These are phyloP conservation scores for Melaleuca quinquenervia DNA, from an alignment of 345 rosid species.

Conservation along the genomic window DNA sequence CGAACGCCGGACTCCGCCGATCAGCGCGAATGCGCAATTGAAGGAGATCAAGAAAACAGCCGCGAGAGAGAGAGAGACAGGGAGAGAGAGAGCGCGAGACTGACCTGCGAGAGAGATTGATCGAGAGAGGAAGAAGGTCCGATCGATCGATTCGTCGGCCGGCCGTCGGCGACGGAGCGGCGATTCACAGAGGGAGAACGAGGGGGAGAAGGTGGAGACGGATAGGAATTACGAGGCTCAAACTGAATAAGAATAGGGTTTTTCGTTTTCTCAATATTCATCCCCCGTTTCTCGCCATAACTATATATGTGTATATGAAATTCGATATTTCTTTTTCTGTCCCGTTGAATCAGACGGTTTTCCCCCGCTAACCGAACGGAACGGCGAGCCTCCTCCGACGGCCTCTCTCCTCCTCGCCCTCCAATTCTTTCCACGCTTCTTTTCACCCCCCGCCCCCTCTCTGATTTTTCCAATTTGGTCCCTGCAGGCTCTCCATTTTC, in stretches of 20 bases:
- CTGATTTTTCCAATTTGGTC: neutral
- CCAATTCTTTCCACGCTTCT: neutral
- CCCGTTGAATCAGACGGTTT: neutral
- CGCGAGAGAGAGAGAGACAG: neutral
- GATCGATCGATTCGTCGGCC: neutral
- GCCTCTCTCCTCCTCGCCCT: neutral
- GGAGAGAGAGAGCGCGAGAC: neutral
- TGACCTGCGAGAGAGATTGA: neutral
- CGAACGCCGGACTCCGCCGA: neutral
- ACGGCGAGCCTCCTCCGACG: neutral
- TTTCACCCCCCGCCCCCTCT: neutral
- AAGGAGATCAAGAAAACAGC: neutral
- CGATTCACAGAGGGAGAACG: neutral
- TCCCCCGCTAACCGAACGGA: neutral
- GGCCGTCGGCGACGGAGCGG: neutral
- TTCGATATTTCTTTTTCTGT: neutral
- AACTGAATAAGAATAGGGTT: slow-evolving; percentile 44
- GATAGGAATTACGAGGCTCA: slow-evolving; percentile 38
- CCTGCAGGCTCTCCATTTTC: neutral
- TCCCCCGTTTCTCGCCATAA: neutral
- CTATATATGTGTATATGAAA: neutral
- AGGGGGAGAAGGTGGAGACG: neutral
- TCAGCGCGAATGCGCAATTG: neutral
- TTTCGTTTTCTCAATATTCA: slow-evolving; percentile 1
- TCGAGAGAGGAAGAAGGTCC: neutral